phyloP scores from a whole-genome alignment of 768 basidiomycete species.

The Hericium coralloides region DNA sequence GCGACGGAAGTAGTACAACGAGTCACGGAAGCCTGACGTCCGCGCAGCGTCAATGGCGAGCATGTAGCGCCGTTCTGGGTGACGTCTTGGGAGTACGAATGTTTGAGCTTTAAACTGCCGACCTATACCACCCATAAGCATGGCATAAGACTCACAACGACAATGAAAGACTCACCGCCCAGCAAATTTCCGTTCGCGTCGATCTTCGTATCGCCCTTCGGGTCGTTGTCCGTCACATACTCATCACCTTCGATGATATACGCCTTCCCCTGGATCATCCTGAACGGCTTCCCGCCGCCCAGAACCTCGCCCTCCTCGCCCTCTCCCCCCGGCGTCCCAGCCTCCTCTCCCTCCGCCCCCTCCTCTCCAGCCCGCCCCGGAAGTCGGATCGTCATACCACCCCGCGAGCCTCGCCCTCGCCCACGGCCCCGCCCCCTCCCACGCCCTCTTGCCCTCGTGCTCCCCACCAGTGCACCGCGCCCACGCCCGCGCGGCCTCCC shows the following conservation, averaged over 20 bases:
- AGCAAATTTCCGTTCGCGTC: slow-evolving; percentile 76
- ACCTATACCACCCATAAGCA: slow-evolving; percentile 34
- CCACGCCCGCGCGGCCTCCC: slow-evolving; percentile 21
- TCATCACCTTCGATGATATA: slow-evolving; percentile 87
- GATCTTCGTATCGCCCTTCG: slow-evolving; percentile 87
- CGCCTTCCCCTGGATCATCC: slow-evolving; percentile 62
- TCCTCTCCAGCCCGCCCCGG: slow-evolving; percentile 29
- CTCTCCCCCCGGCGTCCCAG: slow-evolving; percentile 27
- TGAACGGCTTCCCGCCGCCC: slow-evolving; percentile 57
- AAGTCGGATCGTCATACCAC: slow-evolving; percentile 16
- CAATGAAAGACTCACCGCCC: slow-evolving; percentile 51
- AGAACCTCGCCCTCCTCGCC: slow-evolving; percentile 18
- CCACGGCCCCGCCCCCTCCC: slow-evolving; percentile 23
- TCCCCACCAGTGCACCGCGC: slow-evolving; percentile 15
- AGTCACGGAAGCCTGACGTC: slow-evolving; percentile 92
- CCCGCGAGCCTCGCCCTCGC: slow-evolving; percentile 17
- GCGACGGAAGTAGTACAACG: slow-evolving; percentile 94
- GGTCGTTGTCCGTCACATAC: slow-evolving; percentile 73
- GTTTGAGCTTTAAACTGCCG: slow-evolving; percentile 85
- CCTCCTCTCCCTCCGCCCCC: slow-evolving; percentile 11
- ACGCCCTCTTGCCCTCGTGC: slow-evolving; percentile 19
- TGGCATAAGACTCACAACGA: not conserved
- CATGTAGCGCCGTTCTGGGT: slow-evolving; percentile 83
- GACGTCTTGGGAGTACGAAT: slow-evolving; percentile 77
- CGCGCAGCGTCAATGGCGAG: slow-evolving; percentile 97